Evolutionary conservation across 1,284 basidiomycete genomes (phyloP).

Genomic region (Phlebopus sp.): DNA sequence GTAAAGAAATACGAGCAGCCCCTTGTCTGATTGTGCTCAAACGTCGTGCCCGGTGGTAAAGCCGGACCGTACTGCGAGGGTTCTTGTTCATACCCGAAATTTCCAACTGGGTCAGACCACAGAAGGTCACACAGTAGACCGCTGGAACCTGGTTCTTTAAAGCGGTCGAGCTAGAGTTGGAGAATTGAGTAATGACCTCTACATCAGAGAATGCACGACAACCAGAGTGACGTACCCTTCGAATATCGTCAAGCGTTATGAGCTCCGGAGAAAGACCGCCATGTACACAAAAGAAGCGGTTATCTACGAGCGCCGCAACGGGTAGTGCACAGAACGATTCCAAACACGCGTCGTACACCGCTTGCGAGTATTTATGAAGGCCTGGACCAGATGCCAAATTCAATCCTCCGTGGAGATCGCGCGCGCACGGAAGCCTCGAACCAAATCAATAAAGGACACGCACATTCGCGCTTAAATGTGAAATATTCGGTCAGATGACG

Average conservation of each 20-base stretch:
- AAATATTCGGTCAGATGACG: slow-evolving; percentile 96
- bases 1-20: slow-evolving; percentile 97
- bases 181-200: not conserved
- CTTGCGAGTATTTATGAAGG: slow-evolving; percentile 88
- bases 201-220: not conserved
- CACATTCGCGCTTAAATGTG: slow-evolving; percentile 94
- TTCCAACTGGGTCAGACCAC: slow-evolving; percentile 90
- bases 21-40: slow-evolving; percentile 85
- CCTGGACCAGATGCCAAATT: slow-evolving; percentile 42
- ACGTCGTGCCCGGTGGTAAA: slow-evolving; percentile 47
- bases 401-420: too few relatives aligned
- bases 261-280: slow-evolving; percentile 94
- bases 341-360: slow-evolving; percentile 88
- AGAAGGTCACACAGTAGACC: slow-evolving; percentile 94
- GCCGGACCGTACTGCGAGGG: slow-evolving; percentile 26
- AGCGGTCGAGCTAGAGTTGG: slow-evolving; percentile 73
- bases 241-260: slow-evolving; percentile 78
- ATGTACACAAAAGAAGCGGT: slow-evolving; percentile 97
- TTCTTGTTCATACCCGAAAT: slow-evolving; percentile 65
- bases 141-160: slow-evolving; percentile 90
- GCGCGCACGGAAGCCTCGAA: too few relatives aligned
- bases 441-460: slow-evolving; percentile 4
- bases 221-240: slow-evolving; percentile 49
- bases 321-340: slow-evolving; percentile 92
- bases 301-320: slow-evolving; percentile 90